Evolutionary conservation across 768 basidiomycete species (phyloP).

Genomic region (Leccinum longicurvipes): DNA sequence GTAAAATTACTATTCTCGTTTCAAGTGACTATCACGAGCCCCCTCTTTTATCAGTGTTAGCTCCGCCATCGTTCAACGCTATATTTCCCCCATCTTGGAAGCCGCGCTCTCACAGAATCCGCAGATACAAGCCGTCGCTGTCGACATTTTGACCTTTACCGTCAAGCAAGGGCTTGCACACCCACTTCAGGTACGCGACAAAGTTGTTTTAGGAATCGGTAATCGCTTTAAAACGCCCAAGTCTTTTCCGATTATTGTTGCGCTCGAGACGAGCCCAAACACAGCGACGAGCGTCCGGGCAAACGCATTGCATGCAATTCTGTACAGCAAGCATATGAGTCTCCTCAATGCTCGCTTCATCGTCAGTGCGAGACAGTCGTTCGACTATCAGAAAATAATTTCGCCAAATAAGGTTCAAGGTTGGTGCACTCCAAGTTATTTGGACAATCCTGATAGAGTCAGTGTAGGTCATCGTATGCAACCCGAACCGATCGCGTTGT

Average conservation of each 20-base stretch:
- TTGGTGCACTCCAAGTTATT: slow-evolving; percentile 21
- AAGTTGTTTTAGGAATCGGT: background rate
- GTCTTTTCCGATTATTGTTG: slow-evolving; percentile 90
- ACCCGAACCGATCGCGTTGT: slow-evolving; percentile 64
- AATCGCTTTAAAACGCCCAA: slow-evolving; percentile 28
- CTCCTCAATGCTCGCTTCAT: slow-evolving; percentile 84
- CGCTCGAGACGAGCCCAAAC: slow-evolving; percentile 83
- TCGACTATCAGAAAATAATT: slow-evolving; percentile 74
- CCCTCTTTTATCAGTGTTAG: slow-evolving; percentile 64
- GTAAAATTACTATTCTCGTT: slow-evolving; percentile 40
- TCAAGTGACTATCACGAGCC: background rate
- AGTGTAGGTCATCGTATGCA: slow-evolving; percentile 61
- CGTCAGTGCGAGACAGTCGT: slow-evolving; percentile 76
- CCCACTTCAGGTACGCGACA: slow-evolving; percentile 72
- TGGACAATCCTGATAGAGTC: background rate
- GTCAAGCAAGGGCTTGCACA: slow-evolving; percentile 95
- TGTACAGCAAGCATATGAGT: slow-evolving; percentile 88
- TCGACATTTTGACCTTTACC: slow-evolving; percentile 90
- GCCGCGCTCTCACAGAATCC: slow-evolving; percentile 71
- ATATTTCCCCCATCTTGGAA: slow-evolving; percentile 75
- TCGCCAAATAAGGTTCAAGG: slow-evolving; percentile 50
- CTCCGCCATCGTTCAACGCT: slow-evolving; percentile 92
- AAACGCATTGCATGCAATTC: slow-evolving; percentile 69
- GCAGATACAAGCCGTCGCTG: slow-evolving; percentile 75
- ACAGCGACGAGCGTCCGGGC: slow-evolving; percentile 66